These are phyloP conservation scores for Tuber borchii DNA, from an alignment of 495 filamentous ascomycete genomes.

Conservation along the genomic window DNA sequence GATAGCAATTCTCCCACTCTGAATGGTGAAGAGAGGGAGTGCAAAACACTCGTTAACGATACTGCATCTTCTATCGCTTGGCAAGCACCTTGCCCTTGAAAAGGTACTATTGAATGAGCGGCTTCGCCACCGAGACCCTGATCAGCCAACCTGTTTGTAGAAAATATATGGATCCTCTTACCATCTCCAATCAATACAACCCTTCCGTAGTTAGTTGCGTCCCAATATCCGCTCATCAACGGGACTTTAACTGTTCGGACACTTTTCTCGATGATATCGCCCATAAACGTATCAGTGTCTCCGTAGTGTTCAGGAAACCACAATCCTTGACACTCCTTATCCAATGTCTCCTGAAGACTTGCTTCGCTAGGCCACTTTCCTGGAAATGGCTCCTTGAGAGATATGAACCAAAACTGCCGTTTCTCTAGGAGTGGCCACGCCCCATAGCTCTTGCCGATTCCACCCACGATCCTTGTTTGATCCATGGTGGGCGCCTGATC, in stretches of 20 bases:
- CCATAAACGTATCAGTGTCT: conserved; percentile 1
- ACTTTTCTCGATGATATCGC: conserved; percentile 12
- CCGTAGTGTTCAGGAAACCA: conserved; percentile 18
- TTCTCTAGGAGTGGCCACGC: conserved; percentile 13
- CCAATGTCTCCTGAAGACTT: conserved; percentile 13
- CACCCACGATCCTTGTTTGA: neutral
- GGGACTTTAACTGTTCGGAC: conserved; percentile 10
- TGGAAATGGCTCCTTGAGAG: conserved; percentile 12
- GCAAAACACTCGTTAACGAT: conserved; percentile 6
- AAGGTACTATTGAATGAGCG: conserved; percentile 11
- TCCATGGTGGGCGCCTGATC: conserved; percentile 10
- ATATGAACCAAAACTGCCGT: conserved; percentile 13
- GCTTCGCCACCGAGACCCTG: neutral
- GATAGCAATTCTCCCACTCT: neutral
- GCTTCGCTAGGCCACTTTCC: conserved; percentile 2
- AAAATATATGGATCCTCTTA: conserved; percentile 1
- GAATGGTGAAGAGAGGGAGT: neutral
- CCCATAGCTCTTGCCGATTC: neutral
- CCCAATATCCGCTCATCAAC: conserved; percentile 16
- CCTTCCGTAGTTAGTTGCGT: conserved; percentile 13
- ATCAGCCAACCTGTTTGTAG: conserved; percentile 4
- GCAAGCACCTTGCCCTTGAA: conserved; percentile 14
- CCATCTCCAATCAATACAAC: conserved; percentile 17
- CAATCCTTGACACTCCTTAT: conserved; percentile 1
- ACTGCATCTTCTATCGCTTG: conserved; percentile 18